phyloP scores from a whole-genome alignment of 2,329 filamentous ascomycete genomes.

The Whalleya microplaca region DNA sequence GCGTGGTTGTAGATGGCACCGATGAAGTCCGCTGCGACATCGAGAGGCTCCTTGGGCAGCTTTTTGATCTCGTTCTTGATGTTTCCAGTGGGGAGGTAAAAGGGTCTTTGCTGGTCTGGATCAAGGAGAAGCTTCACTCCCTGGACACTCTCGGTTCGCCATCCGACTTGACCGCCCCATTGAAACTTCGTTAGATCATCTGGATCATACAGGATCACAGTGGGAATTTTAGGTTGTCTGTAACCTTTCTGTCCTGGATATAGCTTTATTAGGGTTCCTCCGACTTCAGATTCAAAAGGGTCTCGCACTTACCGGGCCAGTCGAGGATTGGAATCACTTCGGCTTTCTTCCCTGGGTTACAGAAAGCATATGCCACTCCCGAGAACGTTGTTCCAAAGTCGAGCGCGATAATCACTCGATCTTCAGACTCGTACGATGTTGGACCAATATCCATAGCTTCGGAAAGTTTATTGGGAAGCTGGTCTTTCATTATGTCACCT shows the following conservation, averaged over 20 bases:
- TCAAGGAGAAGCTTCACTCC: constrained; percentile 1
- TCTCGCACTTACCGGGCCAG: constrained; percentile 5
- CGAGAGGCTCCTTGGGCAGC: constrained; percentile 2
- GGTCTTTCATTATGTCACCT: too few relatives aligned
- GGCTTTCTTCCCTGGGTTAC: constrained; percentile 7
- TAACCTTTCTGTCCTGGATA: neutral
- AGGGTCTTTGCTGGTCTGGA: neutral
- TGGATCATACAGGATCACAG: neutral
- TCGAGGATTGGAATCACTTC: constrained; percentile 6
- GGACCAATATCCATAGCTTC: too few relatives aligned
- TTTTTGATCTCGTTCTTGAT: neutral
- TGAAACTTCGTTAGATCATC: neutral
- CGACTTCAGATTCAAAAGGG: neutral
- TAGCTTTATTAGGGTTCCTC: neutral
- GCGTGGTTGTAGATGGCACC: constrained; percentile 5
- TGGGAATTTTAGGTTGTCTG: constrained; percentile 1
- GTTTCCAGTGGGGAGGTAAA: constrained; percentile 1
- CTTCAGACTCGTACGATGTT: too few relatives aligned
- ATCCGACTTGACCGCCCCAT: neutral
- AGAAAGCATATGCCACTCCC: too few relatives aligned
- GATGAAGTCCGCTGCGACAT: constrained; percentile 5
- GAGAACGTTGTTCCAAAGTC: too few relatives aligned
- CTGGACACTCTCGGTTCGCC: neutral
- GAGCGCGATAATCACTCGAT: too few relatives aligned
- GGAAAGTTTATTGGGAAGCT: too few relatives aligned